These are phyloP conservation scores for Raddia distichophylla DNA, from an alignment of 176 grass and related monocot genomes.

Conservation along the genomic window DNA sequence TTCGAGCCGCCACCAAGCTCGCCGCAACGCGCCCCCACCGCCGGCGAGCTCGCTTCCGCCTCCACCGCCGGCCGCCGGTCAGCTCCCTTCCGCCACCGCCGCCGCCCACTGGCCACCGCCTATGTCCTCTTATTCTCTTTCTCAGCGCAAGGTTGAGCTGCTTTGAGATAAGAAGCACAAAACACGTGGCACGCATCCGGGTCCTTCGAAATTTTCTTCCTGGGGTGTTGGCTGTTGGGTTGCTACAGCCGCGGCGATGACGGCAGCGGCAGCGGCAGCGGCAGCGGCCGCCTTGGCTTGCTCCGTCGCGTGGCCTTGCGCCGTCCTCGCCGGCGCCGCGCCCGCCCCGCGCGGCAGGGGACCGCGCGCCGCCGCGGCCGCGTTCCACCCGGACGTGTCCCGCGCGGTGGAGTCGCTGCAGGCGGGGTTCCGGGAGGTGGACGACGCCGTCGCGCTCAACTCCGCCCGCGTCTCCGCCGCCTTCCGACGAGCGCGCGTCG, in stretches of 20 bases:
- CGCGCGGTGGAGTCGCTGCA: slow-evolving; percentile 74
- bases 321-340: not conserved
- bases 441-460: slow-evolving; percentile 69
- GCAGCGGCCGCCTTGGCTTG: not conserved
- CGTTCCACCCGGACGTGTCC: slow-evolving; percentile 65
- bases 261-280: not conserved
- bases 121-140: no score
- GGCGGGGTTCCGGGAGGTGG: slow-evolving; percentile 64
- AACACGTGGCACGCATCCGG: no score
- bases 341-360: not conserved
- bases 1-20: no score
- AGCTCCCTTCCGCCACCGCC: no score
- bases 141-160: no score
- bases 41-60: no score
- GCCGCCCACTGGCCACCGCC: no score
- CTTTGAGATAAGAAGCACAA: no score
- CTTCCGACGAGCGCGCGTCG: slow-evolving; percentile 67
- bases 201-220: no score
- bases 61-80: no score
- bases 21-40: no score
- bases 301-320: not conserved
- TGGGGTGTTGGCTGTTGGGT: not conserved
- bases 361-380: not conserved
- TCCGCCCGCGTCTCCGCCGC: slow-evolving; percentile 76
- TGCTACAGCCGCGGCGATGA: slow-evolving; percentile 39